Conservation (phyloP, 106 monocot genomes). For the Acorus gramineus region DNA sequence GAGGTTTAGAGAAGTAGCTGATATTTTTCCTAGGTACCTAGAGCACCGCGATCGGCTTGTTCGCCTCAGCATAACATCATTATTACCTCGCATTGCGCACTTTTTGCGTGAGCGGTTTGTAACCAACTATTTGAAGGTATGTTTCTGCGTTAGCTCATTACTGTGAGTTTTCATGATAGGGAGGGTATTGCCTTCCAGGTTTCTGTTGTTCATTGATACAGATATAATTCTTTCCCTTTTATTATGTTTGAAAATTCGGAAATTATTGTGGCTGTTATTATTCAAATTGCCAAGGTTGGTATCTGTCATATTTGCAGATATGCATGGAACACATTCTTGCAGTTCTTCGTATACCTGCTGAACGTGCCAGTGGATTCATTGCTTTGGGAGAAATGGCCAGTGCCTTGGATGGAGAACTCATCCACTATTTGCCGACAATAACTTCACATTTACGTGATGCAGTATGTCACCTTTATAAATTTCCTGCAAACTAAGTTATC, state of each 20-base stretch:
- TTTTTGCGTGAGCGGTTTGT: constrained; percentile 98
- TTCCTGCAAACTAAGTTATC: constrained; percentile 1
- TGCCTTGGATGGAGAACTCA: constrained; percentile 83
- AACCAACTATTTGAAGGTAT: constrained; percentile 88
- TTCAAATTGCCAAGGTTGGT: background rate
- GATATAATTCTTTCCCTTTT: too few relatives aligned
- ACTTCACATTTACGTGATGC: constrained; percentile 77
- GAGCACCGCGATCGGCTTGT: constrained; percentile 94
- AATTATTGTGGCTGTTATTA: too few relatives aligned
- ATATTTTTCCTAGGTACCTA: constrained; percentile 90
- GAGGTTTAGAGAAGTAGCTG: constrained; percentile 95
- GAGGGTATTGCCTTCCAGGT: background rate
- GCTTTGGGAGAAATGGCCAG: constrained; percentile 99
- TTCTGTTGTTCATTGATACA: too few relatives aligned
- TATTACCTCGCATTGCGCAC: constrained; percentile 97
- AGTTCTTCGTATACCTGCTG: constrained; percentile 78
- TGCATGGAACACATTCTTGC: constrained; percentile 98
- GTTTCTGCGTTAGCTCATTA: background rate
- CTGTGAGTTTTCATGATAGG: background rate
- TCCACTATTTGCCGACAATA: constrained; percentile 78
- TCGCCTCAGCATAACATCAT: constrained; percentile 93
- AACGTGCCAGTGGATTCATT: constrained; percentile 89
- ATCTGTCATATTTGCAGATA: constrained; percentile 32
- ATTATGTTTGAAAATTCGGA: too few relatives aligned
- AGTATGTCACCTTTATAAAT: constrained; percentile 32